These are phyloP conservation scores for Aspergillus fumigatiaffinis DNA, from an alignment of 2,329 filamentous ascomycete genomes.

Conservation along the genomic window DNA sequence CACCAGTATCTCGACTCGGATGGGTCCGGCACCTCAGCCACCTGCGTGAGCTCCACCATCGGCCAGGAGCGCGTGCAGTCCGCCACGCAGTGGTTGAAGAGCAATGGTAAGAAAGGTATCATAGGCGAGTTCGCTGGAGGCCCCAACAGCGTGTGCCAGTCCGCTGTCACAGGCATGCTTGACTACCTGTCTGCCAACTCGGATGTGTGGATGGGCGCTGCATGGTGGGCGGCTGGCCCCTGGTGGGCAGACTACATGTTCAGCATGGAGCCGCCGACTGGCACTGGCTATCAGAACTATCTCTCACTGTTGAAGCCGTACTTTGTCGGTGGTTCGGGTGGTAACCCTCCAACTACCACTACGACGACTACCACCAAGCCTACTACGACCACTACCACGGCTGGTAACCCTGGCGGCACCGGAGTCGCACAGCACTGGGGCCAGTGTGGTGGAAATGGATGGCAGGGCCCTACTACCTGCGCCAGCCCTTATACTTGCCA, in stretches of 20 bases:
- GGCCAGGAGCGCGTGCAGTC: constrained; percentile 48
- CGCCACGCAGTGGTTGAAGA: constrained; percentile 53
- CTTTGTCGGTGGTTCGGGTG: constrained; percentile 15
- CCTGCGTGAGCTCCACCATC: constrained; percentile 53
- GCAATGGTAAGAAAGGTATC: constrained; percentile 50
- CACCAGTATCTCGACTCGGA: constrained; percentile 60
- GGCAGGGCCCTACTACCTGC: constrained; percentile 21
- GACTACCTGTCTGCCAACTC: constrained; percentile 44
- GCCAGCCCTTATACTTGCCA: constrained; percentile 21
- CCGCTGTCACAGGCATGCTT: constrained; percentile 46
- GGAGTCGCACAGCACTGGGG: constrained; percentile 19
- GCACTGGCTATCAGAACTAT: constrained; percentile 39
- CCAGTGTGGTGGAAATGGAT: constrained; percentile 25
- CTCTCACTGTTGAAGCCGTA: constrained; percentile 26
- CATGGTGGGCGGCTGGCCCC: constrained; percentile 55
- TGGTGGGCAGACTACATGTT: constrained; percentile 49
- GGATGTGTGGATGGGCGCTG: constrained; percentile 52
- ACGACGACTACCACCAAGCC: not conserved
- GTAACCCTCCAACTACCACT: not conserved
- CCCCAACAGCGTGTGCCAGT: constrained; percentile 47
- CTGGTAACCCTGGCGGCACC: not conserved
- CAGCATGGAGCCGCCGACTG: constrained; percentile 47
- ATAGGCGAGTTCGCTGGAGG: constrained; percentile 55
- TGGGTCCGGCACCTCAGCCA: constrained; percentile 48
- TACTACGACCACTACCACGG: constrained; percentile 1